Conservation (phyloP, 768 basidiomycete genomes). For the Russula emetica region DNA sequence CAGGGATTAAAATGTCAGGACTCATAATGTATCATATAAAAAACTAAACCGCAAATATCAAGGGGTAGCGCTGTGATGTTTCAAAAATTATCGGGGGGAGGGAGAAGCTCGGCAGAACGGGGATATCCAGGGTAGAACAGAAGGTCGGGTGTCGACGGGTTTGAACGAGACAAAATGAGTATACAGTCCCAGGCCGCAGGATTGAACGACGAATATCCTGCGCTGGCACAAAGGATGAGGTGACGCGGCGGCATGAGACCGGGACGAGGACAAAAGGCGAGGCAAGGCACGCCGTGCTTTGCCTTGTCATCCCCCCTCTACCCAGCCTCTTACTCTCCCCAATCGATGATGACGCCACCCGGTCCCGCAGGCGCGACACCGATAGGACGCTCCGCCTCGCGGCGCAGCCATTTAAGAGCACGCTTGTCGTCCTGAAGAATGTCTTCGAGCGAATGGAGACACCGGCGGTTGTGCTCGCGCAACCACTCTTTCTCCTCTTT, state of each 20-base stretch:
- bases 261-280: not conserved
- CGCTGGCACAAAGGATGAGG: not conserved
- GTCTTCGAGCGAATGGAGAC: slow-evolving; percentile 59
- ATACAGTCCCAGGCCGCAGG: not conserved
- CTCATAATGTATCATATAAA: slow-evolving; percentile 3
- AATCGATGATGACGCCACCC: slow-evolving; percentile 73
- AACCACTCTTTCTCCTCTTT: slow-evolving; percentile 87
- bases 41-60: not conserved
- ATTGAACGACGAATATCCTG: not conserved
- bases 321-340: slow-evolving; percentile 50
- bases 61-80: slow-evolving; percentile 17
- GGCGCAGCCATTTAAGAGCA: slow-evolving; percentile 73
- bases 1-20: slow-evolving; percentile 1
- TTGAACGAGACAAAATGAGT: too few species aligned
- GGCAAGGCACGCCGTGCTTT: not conserved
- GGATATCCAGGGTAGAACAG: slow-evolving; percentile 15
- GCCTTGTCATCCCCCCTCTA: too few species aligned
- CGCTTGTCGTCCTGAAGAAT: slow-evolving; percentile 73
- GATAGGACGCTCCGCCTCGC: slow-evolving; percentile 71
- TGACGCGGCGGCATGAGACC: not conserved
- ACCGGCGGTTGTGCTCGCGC: slow-evolving; percentile 77
- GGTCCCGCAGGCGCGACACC: slow-evolving; percentile 61
- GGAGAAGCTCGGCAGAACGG: not conserved
- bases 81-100: not conserved
- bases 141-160: not conserved